phyloP scores from a whole-genome alignment of 2,329 filamentous ascomycete species.

The Coniochaeta ligniaria region DNA sequence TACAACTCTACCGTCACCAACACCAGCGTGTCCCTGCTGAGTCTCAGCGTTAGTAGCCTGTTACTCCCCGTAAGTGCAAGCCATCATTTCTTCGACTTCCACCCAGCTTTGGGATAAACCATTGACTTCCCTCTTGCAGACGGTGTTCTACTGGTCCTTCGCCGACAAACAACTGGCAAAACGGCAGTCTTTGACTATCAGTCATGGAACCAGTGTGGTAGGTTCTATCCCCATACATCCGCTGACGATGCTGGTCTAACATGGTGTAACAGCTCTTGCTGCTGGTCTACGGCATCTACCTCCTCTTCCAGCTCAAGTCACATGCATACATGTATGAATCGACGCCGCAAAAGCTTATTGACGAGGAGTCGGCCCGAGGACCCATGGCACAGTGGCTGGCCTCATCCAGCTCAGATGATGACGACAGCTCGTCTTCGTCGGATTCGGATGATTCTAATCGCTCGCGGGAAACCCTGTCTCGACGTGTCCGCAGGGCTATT shows the following conservation, averaged over 20 bases:
- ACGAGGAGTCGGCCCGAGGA: constrained; percentile 83
- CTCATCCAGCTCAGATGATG: constrained; percentile 51
- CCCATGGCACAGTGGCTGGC: constrained; percentile 78
- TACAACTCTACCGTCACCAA: constrained; percentile 95
- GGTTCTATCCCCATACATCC: constrained; percentile 21
- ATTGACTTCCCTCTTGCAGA: constrained; percentile 42
- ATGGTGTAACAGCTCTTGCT: constrained; percentile 53
- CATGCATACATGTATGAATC: constrained; percentile 90
- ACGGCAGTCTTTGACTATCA: constrained; percentile 69
- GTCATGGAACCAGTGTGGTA: constrained; percentile 81
- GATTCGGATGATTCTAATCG: constrained; percentile 64
- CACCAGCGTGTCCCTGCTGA: constrained; percentile 90
- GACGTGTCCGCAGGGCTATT: constrained; percentile 69
- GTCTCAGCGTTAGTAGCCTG: constrained; percentile 82
- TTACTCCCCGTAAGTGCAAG: constrained; percentile 60
- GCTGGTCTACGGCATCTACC: constrained; percentile 74
- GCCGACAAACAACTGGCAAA: constrained; percentile 55
- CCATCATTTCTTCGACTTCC: background rate
- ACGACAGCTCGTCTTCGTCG: constrained; percentile 52
- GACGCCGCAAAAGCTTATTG: constrained; percentile 86
- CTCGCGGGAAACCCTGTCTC: constrained; percentile 58
- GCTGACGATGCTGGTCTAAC: background rate
- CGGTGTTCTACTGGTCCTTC: constrained; percentile 89
- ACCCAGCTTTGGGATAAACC: too few species aligned
- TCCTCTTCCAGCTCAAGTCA: constrained; percentile 86